phyloP scores from a whole-genome alignment of 345 rosid genomes.

The Erucastrum elatum region DNA sequence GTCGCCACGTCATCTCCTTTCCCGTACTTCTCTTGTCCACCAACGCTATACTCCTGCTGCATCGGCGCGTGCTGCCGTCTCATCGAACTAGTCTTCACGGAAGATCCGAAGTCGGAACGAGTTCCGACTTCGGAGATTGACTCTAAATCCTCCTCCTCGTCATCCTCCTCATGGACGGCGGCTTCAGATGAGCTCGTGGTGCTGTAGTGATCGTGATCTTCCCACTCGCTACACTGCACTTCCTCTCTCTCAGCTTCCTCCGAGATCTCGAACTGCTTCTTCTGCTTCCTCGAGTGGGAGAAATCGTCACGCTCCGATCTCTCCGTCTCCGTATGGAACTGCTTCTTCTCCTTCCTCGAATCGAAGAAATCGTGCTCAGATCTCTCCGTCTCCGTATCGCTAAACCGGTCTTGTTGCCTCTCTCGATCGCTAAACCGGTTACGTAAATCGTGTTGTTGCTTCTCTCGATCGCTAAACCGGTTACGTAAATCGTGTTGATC shows the following conservation, averaged over 20 bases:
- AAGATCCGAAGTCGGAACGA: conserved; percentile 61
- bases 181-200: conserved; percentile 59
- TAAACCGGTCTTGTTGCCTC: neutral
- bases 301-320: conserved; percentile 46
- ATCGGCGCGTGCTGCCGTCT: conserved; percentile 29
- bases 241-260: conserved; percentile 67
- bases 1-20: conserved; percentile 47
- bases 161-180: conserved; percentile 30
- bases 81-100: conserved; percentile 40
- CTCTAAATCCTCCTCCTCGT: conserved; percentile 47
- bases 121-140: conserved; percentile 72
- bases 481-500: neutral
- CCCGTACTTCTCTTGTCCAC: conserved; percentile 33
- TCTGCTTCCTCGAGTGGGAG: conserved; percentile 30
- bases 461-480: conserved; percentile 23
- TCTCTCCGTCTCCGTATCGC: neutral
- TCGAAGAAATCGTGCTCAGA: neutral
- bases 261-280: conserved; percentile 24
- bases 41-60: conserved; percentile 31
- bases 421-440: neutral
- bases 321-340: conserved; percentile 46
- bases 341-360: neutral
- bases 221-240: conserved; percentile 98
- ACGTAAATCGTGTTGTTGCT: neutral
- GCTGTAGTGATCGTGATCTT: conserved; percentile 72